Evolutionary conservation across 2,329 filamentous ascomycete genomes (phyloP).

Genomic region (Ophiostoma pallidulum): DNA sequence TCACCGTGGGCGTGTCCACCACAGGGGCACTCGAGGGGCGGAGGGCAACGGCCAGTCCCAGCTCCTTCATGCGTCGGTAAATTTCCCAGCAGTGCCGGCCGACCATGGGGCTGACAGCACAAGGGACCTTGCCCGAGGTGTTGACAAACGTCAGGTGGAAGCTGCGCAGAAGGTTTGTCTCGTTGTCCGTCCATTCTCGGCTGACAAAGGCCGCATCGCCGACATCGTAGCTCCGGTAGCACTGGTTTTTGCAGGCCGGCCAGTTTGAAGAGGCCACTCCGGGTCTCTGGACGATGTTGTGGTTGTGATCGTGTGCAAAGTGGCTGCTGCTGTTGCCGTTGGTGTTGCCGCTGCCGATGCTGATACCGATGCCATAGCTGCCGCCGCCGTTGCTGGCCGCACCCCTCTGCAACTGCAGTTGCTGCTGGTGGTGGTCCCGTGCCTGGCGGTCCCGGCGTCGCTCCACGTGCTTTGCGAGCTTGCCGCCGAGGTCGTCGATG

Average conservation of each 20-base stretch:
- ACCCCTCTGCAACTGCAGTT: background rate
- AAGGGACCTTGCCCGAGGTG: constrained; percentile 37
- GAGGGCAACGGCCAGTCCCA: constrained; percentile 27
- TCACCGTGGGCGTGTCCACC: constrained; percentile 28
- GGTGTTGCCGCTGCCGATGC: too few relatives aligned
- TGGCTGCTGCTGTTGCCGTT: background rate
- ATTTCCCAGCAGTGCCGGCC: constrained; percentile 45
- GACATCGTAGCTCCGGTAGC: constrained; percentile 30
- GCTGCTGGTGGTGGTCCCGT: constrained; percentile 8
- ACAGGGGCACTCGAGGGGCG: constrained; percentile 18
- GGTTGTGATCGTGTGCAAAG: too few relatives aligned
- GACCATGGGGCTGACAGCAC: constrained; percentile 40
- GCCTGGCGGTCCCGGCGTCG: constrained; percentile 21
- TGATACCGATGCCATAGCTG: background rate
- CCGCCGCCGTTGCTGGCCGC: background rate
- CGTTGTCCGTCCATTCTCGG: constrained; percentile 39
- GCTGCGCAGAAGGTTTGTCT: constrained; percentile 39
- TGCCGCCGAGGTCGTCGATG: constrained; percentile 27
- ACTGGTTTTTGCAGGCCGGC: constrained; percentile 32
- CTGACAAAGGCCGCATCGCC: constrained; percentile 25
- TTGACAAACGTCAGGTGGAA: constrained; percentile 35
- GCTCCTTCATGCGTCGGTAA: constrained; percentile 32
- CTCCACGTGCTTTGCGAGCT: constrained; percentile 16
- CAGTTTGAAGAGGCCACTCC: constrained; percentile 1
- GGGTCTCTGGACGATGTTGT: background rate